A percentile compares a stretch with the other conserved stretches of the same genome.
Conservation (phyloP, 2,329 filamentous ascomycete species). For the Diaporthe helianthi region DNA sequence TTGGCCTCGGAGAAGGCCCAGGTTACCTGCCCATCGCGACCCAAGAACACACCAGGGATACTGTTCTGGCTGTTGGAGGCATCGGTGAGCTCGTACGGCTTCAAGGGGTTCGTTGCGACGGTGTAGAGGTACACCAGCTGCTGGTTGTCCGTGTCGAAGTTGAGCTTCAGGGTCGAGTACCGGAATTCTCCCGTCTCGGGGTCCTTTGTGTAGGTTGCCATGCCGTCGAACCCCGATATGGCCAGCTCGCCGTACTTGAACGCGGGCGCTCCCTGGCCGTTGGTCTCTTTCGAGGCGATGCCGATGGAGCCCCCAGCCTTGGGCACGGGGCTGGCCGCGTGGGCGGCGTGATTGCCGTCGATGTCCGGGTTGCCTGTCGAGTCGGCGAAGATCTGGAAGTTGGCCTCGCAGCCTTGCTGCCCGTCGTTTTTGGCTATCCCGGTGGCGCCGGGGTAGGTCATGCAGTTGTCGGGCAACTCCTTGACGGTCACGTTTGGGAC, state of each 20-base stretch:
- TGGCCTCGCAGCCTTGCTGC: background rate
- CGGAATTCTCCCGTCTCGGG: background rate
- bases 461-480: slow-evolving; percentile 5
- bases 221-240: background rate
- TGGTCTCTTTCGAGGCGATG: background rate
- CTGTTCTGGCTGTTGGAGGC: background rate
- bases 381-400: slow-evolving; percentile 11
- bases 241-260: background rate
- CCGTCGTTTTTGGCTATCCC: background rate
- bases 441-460: slow-evolving; percentile 12
- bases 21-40: background rate
- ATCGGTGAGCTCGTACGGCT: background rate
- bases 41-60: slow-evolving; percentile 1
- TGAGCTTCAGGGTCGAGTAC: background rate
- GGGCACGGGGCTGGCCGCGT: background rate
- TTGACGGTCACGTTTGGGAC: background rate
- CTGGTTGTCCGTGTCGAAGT: background rate
- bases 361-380: background rate
- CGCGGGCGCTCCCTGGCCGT: slow-evolving; percentile 2
- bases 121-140: slow-evolving; percentile 1
- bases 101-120: background rate
- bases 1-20: background rate
- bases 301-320: background rate
- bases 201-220: background rate
- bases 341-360: slow-evolving; percentile 11